Conservation (phyloP, 2,329 filamentous ascomycete species). For the Colletotrichum simmondsii region DNA sequence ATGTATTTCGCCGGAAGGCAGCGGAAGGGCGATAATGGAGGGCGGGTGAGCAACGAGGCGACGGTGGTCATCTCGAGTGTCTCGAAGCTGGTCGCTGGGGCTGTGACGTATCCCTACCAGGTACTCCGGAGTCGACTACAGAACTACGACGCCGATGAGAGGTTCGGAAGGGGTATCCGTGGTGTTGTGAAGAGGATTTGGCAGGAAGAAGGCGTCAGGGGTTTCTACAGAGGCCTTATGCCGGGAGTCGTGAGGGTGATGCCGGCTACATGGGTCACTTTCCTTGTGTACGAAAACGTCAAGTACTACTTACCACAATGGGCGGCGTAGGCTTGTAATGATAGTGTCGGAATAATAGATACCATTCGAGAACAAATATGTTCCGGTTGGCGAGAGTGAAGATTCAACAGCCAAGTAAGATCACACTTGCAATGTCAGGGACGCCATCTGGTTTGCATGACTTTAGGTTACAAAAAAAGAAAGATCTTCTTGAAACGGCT, state of each 20-base stretch:
- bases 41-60: constrained; percentile 74
- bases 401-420: neutral
- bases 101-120: constrained; percentile 93
- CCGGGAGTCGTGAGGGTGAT: constrained; percentile 92
- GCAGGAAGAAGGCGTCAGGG: constrained; percentile 79
- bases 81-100: constrained; percentile 90
- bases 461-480: neutral
- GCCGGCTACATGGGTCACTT: constrained; percentile 95
- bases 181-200: constrained; percentile 82
- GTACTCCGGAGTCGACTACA: constrained; percentile 90
- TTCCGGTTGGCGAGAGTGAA: neutral
- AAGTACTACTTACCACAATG: constrained; percentile 73
- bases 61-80: constrained; percentile 83
- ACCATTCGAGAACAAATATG: neutral
- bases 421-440: neutral
- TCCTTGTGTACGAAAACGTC: constrained; percentile 95
- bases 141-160: constrained; percentile 82
- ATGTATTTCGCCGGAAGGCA: constrained; percentile 62
- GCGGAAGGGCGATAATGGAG: constrained; percentile 26
- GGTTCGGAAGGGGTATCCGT: constrained; percentile 75
- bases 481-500: neutral
- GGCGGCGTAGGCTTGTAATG: constrained; percentile 13
- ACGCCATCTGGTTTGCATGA: neutral
- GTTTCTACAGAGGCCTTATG: constrained; percentile 92
- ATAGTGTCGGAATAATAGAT: neutral